Conservation (phyloP, 495 filamentous ascomycete species). For the Tuber aestivum region DNA sequence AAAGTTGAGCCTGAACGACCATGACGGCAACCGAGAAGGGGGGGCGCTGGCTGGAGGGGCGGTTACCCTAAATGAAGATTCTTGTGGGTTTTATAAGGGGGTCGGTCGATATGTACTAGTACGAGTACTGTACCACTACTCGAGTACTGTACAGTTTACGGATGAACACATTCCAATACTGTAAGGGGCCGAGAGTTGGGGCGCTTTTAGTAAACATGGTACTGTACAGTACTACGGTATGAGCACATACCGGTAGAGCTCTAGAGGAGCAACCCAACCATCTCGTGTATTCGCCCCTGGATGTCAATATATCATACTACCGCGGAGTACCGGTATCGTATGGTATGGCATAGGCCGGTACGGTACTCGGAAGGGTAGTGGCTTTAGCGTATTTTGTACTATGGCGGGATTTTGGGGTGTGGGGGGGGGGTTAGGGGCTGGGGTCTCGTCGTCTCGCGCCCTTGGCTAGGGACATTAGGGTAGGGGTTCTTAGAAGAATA, state of each 20-base stretch:
- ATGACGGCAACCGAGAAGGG: background rate
- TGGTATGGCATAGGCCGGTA: background rate
- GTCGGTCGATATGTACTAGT: background rate
- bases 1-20: background rate
- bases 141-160: too few relatives aligned
- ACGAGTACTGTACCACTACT: too few relatives aligned
- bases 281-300: background rate
- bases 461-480: background rate
- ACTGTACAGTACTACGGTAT: too few relatives aligned
- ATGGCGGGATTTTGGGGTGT: background rate
- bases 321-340: background rate
- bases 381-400: background rate
- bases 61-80: background rate
- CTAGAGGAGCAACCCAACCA: background rate
- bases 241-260: background rate
- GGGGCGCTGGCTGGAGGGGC: background rate
- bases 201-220: background rate
- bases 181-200: background rate
- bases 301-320: background rate
- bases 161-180: background rate
- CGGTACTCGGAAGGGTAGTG: background rate
- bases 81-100: background rate
- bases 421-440: background rate
- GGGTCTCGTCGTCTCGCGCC: background rate
- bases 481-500: conserved; percentile 6